phyloP scores from a whole-genome alignment of 2,329 filamentous ascomycete species.

The Colletotrichum ledebouriae region DNA sequence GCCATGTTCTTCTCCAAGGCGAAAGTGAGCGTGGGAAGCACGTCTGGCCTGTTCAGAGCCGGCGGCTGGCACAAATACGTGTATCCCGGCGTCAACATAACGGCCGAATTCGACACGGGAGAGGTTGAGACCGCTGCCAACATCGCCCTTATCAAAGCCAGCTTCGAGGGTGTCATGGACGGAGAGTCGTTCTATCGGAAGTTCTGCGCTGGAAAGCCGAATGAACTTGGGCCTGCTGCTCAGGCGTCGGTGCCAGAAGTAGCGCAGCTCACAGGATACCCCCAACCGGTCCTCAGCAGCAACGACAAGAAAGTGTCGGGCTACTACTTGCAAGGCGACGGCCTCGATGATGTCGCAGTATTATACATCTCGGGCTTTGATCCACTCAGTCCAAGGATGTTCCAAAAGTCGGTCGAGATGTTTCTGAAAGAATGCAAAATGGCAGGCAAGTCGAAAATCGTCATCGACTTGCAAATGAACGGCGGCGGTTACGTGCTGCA shows the following conservation, averaged over 20 bases:
- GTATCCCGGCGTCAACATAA: constrained; percentile 51
- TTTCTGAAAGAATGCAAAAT: constrained; percentile 50
- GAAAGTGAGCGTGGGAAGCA: constrained; percentile 35
- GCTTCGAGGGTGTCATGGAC: constrained; percentile 49
- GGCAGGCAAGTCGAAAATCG: constrained; percentile 69
- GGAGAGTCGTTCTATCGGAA: constrained; percentile 51
- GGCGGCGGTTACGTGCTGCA: constrained; percentile 69
- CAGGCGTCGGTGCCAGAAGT: constrained; percentile 13
- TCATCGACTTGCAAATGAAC: constrained; percentile 70
- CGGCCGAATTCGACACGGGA: constrained; percentile 53
- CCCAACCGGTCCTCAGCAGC: constrained; percentile 47
- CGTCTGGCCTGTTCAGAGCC: constrained; percentile 48
- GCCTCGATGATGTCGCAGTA: constrained; percentile 52
- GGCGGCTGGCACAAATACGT: constrained; percentile 47
- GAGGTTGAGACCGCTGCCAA: constrained; percentile 49
- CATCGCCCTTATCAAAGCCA: constrained; percentile 47
- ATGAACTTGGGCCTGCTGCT: not conserved
- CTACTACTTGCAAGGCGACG: constrained; percentile 52
- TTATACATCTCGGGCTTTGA: constrained; percentile 48
- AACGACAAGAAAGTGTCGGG: constrained; percentile 47
- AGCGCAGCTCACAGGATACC: constrained; percentile 42
- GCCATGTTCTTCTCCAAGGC: constrained; percentile 52
- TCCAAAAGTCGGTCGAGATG: constrained; percentile 48
- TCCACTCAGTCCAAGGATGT: constrained; percentile 45
- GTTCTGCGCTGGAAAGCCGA: constrained; percentile 47